Conservation (phyloP, 2,329 filamentous ascomycete genomes). For the Didymellaceae sp. region DNA sequence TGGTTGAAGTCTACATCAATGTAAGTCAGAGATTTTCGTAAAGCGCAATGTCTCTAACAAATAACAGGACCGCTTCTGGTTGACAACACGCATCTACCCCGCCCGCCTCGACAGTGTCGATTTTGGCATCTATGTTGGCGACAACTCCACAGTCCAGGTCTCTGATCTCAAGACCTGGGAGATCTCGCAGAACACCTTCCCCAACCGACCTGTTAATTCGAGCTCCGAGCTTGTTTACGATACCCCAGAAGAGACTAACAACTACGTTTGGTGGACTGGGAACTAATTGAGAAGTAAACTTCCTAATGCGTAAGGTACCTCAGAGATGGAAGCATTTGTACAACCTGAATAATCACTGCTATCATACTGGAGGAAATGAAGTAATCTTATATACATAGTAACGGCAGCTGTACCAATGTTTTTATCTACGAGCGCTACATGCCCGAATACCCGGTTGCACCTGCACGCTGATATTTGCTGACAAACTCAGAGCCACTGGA, state of each 20-base stretch:
- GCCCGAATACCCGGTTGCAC: constrained; percentile 2
- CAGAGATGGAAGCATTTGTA: background rate
- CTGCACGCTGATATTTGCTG: constrained; percentile 2
- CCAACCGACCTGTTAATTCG: constrained; percentile 50
- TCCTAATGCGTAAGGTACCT: background rate
- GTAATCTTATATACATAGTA: constrained; percentile 6
- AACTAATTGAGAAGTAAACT: constrained; percentile 31
- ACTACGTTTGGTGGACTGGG: constrained; percentile 56
- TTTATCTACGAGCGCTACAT: background rate
- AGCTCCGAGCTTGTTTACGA: constrained; percentile 52
- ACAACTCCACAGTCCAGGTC: constrained; percentile 46
- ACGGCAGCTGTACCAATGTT: background rate
- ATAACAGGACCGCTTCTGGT: constrained; percentile 45
- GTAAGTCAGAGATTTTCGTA: constrained; percentile 21
- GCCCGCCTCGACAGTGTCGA: constrained; percentile 52
- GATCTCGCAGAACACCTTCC: constrained; percentile 50
- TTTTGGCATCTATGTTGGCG: constrained; percentile 51
- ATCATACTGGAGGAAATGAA: background rate
- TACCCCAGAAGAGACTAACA: constrained; percentile 52
- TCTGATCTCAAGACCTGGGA: constrained; percentile 50
- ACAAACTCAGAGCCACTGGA: background rate
- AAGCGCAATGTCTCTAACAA: constrained; percentile 6
- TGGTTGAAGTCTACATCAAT: constrained; percentile 57
- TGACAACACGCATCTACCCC: constrained; percentile 56
- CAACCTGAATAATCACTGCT: too few relatives aligned